phyloP scores from a whole-genome alignment of 257 asterid species.

The Verbena officinalis region DNA sequence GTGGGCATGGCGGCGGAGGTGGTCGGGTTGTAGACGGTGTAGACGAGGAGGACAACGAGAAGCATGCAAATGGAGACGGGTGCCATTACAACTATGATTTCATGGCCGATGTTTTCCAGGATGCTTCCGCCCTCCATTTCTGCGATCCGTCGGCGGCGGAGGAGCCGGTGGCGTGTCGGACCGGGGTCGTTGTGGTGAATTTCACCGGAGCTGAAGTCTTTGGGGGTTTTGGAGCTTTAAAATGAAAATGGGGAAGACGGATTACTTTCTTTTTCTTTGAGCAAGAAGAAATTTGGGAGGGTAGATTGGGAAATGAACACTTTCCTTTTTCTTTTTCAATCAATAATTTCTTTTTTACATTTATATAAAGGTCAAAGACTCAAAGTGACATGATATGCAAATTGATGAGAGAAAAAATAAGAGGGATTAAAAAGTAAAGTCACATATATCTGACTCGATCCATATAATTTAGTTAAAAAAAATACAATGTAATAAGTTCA shows the following conservation, averaged over 20 bases:
- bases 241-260: slow-evolving; percentile 12
- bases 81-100: slow-evolving; percentile 88
- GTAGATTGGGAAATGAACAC: not conserved
- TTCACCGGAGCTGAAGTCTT: not conserved
- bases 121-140: slow-evolving; percentile 82
- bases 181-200: slow-evolving; percentile 27
- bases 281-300: not conserved
- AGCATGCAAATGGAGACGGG: slow-evolving; percentile 97
- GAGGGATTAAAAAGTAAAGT: too few relatives aligned
- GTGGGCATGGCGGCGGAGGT: slow-evolving; percentile 38
- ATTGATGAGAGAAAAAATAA: not conserved
- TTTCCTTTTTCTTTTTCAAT: not conserved
- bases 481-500: too few relatives aligned
- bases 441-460: too few relatives aligned
- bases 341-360: too few relatives aligned
- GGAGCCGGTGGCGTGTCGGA: slow-evolving; percentile 22
- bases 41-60: slow-evolving; percentile 86
- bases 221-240: slow-evolving; percentile 25
- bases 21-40: slow-evolving; percentile 62
- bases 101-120: slow-evolving; percentile 72
- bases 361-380: not conserved
- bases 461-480: too few relatives aligned
- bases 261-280: not conserved
- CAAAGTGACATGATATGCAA: not conserved
- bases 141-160: slow-evolving; percentile 19